Base-by-base conservation (phyloP, 257 asterid species). In the Coffea eugenioides region DNA sequence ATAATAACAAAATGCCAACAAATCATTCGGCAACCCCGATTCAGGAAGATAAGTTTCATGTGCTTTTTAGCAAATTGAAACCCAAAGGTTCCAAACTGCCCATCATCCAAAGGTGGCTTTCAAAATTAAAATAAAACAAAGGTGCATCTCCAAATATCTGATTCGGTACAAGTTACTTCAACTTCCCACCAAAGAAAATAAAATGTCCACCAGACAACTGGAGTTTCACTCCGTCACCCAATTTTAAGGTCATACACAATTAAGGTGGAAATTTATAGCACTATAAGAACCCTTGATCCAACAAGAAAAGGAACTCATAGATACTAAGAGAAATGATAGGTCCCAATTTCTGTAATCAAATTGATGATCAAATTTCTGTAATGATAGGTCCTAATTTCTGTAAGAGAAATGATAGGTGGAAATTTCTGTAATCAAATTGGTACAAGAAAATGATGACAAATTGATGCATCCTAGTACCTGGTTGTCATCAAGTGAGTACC, bases 401-500 rank as follows among this genome's bases (percentile, higher is more conserved):
- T 31, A 31, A 31, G 34, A 31, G 71, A 75, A 62, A 45, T 23
- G 18, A 14, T 59, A 39, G 71, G 45, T 36, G 31, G 25, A 75
- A 72, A 25, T n/a, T 61, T 75, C 59, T 21, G 36, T 61, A 45
- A 75, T 56, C 34, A 31, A 31, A 31, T 31, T 45, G n/a, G n/a
- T n/a, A 57, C 73, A 67, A 73, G n/a, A 49, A 21, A 9, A 4
- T 10, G 45, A 16, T 65, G 34, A 12, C 46, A 43, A 39, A 59
- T 16, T 1, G 48, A n/a, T 8, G 18, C 6, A 61, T 25, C 56
- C 48, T 31, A 16, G 56, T 91, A 93, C 99, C 97, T 87, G 92
- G 83, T 95, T 95, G 88, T 95, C 99, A 88, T 95, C 99, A 21
- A 95, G 97, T 75, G 92, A 83, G 86, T 95, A 91, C 99, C 99